phyloP scores from a whole-genome alignment of 345 rosid genomes.

The Populus tremula region DNA sequence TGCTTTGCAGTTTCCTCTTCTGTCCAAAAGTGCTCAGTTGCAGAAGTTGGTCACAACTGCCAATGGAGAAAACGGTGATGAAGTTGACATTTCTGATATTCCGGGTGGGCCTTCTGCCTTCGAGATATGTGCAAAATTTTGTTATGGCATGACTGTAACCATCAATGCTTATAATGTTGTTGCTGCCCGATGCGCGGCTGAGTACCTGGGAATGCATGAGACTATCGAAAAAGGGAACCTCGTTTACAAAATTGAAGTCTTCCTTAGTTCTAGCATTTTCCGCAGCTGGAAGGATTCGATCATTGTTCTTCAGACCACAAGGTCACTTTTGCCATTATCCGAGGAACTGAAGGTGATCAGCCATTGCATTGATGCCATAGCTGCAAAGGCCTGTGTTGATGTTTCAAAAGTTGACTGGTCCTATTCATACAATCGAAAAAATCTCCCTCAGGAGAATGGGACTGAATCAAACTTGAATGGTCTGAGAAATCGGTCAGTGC shows the following conservation, averaged over 20 bases:
- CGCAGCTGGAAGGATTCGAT: slow-evolving; percentile 92
- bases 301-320: slow-evolving; percentile 66
- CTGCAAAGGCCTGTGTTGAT: slow-evolving; percentile 58
- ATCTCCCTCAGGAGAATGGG: slow-evolving; percentile 58
- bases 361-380: slow-evolving; percentile 66
- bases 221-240: slow-evolving; percentile 75
- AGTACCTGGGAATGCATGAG: slow-evolving; percentile 80
- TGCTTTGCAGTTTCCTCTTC: slow-evolving; percentile 71
- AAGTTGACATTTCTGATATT: slow-evolving; percentile 59
- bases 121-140: slow-evolving; percentile 81
- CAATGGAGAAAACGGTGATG: slow-evolving; percentile 45
- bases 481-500: slow-evolving; percentile 51
- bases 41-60: slow-evolving; percentile 54
- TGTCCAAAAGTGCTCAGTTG: slow-evolving; percentile 62
- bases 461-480: slow-evolving; percentile 32
- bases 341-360: slow-evolving; percentile 63
- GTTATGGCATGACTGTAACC: slow-evolving; percentile 79
- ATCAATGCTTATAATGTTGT: slow-evolving; percentile 76
- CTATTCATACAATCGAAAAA: slow-evolving; percentile 67
- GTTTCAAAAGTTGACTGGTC: slow-evolving; percentile 81
- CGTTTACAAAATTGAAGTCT: slow-evolving; percentile 74
- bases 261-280: slow-evolving; percentile 67
- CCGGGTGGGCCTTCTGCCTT: slow-evolving; percentile 81
- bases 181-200: slow-evolving; percentile 72
- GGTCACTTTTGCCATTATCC: slow-evolving; percentile 48